Evolutionary conservation across 2,329 filamentous ascomycete genomes (phyloP), one percentile per base, ranked within the genome.

Genomic region (Fusarium torreyae): DNA sequence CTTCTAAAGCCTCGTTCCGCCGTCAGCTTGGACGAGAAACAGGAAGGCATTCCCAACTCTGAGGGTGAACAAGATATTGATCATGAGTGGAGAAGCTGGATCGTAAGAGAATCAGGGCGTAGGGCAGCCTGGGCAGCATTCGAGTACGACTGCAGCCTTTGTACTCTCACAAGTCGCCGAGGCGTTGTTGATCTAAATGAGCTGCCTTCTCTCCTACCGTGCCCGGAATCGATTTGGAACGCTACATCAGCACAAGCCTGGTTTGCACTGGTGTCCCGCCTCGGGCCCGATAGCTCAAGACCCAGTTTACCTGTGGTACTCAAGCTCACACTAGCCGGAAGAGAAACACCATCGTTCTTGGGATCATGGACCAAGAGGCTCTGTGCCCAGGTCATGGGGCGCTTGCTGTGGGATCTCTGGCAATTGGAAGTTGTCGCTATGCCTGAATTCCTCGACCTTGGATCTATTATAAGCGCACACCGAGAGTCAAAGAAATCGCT

Each of bases 371-470:
- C 54, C 0, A 53, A 57, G 13, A 52, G 54, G 0, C 54, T 57
- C 14, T 57, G 54, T 42, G 33, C 54, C 5, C 54, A 57, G 17
- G 18, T 57, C 2, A 24, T 53, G 0, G 54, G 54, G 0, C 45
- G 54, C 4, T 52, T 57, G 7, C 20, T 57, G 2, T 57, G 54
- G 54, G 54, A 57, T 13, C 54, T 57, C 17, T 57, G 54, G 54
- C 54, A 57, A 10, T 20, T 57, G 0, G 54, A 57, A 1, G 54
- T 57, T 10, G 10, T 57, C 3, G 54, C 54, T 0, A 57, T 52
- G 46, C 54, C 54, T 0, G 54, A 57, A 5, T 57, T 33, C 2
- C 54, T 57, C 1, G 45, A 46, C 0, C 14, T 57, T 4, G 36
- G 17, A 2, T 57, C 54, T 0, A 42, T 57, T 7, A 14, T 52